Evolutionary conservation across 2,329 filamentous ascomycete genomes (phyloP).

Genomic region (Chalara sp.): DNA sequence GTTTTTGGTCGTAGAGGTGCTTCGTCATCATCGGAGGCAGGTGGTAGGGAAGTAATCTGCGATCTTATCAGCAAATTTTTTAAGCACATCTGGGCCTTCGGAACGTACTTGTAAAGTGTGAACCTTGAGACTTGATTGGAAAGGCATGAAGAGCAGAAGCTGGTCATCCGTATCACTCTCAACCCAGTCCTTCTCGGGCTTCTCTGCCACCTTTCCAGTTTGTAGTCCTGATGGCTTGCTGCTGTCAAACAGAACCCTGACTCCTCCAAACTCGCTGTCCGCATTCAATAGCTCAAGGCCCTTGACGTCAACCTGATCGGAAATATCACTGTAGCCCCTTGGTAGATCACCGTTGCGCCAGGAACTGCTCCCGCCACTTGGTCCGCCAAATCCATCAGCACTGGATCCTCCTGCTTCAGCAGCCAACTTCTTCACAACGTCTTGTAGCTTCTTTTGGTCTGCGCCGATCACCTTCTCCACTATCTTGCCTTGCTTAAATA

Average conservation of each 20-base stretch:
- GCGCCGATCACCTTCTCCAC: slow-evolving; percentile 70
- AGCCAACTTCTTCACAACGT: slow-evolving; percentile 63
- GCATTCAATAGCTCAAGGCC: slow-evolving; percentile 84
- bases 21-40: slow-evolving; percentile 60
- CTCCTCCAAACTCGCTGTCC: slow-evolving; percentile 67
- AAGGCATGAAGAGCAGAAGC: slow-evolving; percentile 86
- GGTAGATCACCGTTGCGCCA: slow-evolving; percentile 76
- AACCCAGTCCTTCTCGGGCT: slow-evolving; percentile 67
- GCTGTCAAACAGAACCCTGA: slow-evolving; percentile 66
- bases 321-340: slow-evolving; percentile 77
- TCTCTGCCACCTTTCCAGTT: slow-evolving; percentile 46
- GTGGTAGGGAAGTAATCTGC: slow-evolving; percentile 77
- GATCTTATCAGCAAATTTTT: neutral
- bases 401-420: slow-evolving; percentile 46
- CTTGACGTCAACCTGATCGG: slow-evolving; percentile 70
- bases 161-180: slow-evolving; percentile 97
- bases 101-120: slow-evolving; percentile 64
- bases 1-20: slow-evolving; percentile 73
- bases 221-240: slow-evolving; percentile 58
- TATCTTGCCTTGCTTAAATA: slow-evolving; percentile 68
- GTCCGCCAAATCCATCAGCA: slow-evolving; percentile 24
- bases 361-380: slow-evolving; percentile 34
- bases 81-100: neutral
- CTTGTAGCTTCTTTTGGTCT: slow-evolving; percentile 59
- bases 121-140: slow-evolving; percentile 81